Evolutionary conservation across 768 basidiomycete species (phyloP), one percentile per base, ranked within the genome.

Genomic region (Suillus discolor): DNA sequence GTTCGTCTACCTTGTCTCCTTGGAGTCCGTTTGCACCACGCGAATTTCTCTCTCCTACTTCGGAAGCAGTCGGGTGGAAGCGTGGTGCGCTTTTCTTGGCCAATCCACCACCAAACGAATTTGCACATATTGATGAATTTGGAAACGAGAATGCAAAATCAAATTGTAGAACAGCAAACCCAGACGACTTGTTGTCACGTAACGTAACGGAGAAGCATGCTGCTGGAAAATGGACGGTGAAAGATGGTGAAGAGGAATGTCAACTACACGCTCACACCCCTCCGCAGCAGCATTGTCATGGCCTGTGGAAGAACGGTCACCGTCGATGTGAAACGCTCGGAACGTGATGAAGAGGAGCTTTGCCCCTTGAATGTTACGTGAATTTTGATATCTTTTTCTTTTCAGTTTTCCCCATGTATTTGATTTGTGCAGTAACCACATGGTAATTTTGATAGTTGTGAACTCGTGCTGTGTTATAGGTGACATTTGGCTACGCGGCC

Each of bases 41-140:
- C 57, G 16, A 25, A 41, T 59, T 39, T 25, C 23, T 18, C 23
- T 59, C 18, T 11, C 16, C 38, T 5, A 59, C 39, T 41, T 20
- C 23, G 12, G 57, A 59, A 18, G 49, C 71, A 6, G 23, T 38
- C 20, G 54, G 64, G 8, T 71, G 73, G 67, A 42, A 63, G 16
- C 65, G 67, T 0, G 66, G 71, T 2, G 66, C 66, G 57, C 67
- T 74, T 1, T 66, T 61, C 51, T 2, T 67, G 7, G 25, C 66
- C 6, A 67, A 72, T 49, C 63, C 61, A 16, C 71, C 66, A 8
- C 62, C 16, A n/a, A 65, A 61, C 3, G 72, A 67, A 65, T 23
- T 36, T 5, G 49, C n/a, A 25, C 36, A 41, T 8, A 67, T 62
- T 4, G 61, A 62, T 9, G 64, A 25, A 34, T 69, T 71, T 41